Percentiles rank a stretch among this genome's conserved stretches.
Conservation (phyloP, 1,284 basidiomycete species). For the Cryptococcus amylolentus region DNA sequence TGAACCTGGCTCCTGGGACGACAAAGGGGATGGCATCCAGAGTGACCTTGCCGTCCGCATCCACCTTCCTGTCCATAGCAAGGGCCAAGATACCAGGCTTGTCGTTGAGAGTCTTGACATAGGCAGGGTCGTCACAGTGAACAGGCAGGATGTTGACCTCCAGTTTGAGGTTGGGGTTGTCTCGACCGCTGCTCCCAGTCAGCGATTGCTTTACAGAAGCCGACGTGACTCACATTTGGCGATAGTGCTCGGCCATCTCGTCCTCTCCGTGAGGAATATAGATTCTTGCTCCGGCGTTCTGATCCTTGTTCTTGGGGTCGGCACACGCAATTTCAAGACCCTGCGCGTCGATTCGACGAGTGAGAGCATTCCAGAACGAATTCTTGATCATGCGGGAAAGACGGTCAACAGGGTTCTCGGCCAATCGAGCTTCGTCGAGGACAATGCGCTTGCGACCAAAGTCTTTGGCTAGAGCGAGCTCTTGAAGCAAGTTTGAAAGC, state of each 20-base stretch:
- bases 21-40: slow-evolving; percentile 94
- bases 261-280: slow-evolving; percentile 91
- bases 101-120: slow-evolving; percentile 88
- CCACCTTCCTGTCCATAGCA: slow-evolving; percentile 62
- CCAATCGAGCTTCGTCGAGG: slow-evolving; percentile 91
- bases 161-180: slow-evolving; percentile 81
- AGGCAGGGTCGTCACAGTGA: slow-evolving; percentile 78
- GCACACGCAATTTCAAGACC: slow-evolving; percentile 94
- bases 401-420: slow-evolving; percentile 95
- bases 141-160: slow-evolving; percentile 84
- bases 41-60: slow-evolving; percentile 71
- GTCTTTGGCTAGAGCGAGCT: slow-evolving; percentile 94
- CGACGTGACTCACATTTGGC: slow-evolving; percentile 47
- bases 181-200: slow-evolving; percentile 44
- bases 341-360: slow-evolving; percentile 92
- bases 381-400: slow-evolving; percentile 97
- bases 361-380: slow-evolving; percentile 97
- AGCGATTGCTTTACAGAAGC: not conserved
- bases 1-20: slow-evolving; percentile 95
- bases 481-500: slow-evolving; percentile 98
- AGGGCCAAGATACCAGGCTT: slow-evolving; percentile 91
- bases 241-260: slow-evolving; percentile 90
- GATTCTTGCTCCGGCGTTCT: slow-evolving; percentile 79
- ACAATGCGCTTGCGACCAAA: slow-evolving; percentile 93
- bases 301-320: slow-evolving; percentile 93